phyloP scores from a whole-genome alignment of 495 filamentous ascomycete species.

The Penicillium atrosanguineum region DNA sequence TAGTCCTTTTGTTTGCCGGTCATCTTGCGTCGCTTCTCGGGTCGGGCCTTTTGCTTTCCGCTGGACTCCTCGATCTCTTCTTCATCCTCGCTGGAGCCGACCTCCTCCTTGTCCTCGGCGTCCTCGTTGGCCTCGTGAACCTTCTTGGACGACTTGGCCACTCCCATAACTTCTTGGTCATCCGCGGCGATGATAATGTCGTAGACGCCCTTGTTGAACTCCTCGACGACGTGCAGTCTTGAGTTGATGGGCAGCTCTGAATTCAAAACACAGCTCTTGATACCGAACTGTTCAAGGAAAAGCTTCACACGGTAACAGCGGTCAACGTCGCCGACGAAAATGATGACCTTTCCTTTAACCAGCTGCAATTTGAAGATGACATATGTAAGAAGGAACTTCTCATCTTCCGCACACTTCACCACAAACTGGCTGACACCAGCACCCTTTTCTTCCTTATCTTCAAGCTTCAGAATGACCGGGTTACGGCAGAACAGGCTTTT shows the following conservation, averaged over 20 bases:
- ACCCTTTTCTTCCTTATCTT: slow-evolving; percentile 68
- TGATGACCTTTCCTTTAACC: slow-evolving; percentile 90
- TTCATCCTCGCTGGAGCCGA: slow-evolving; percentile 36
- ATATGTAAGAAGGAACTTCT: slow-evolving; percentile 92
- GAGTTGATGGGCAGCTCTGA: slow-evolving; percentile 92
- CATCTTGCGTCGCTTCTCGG: slow-evolving; percentile 59
- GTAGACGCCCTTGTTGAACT: slow-evolving; percentile 95
- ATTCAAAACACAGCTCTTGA: slow-evolving; percentile 91
- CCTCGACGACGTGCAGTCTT: slow-evolving; percentile 88
- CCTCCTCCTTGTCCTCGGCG: slow-evolving; percentile 25
- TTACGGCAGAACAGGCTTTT: slow-evolving; percentile 84
- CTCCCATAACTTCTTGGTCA: slow-evolving; percentile 79
- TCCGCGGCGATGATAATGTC: slow-evolving; percentile 97
- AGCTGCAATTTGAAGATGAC: slow-evolving; percentile 93
- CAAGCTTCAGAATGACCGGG: slow-evolving; percentile 73
- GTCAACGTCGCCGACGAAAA: slow-evolving; percentile 93
- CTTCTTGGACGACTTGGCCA: slow-evolving; percentile 42
- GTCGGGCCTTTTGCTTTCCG: slow-evolving; percentile 30
- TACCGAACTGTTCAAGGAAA: slow-evolving; percentile 94
- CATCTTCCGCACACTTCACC: slow-evolving; percentile 89
- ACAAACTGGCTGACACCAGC: slow-evolving; percentile 80
- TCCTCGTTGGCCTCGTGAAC: slow-evolving; percentile 23
- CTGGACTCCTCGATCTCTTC: slow-evolving; percentile 21
- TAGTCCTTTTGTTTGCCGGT: slow-evolving; percentile 74
- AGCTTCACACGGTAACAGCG: slow-evolving; percentile 92